Percentiles rank a stretch among this genome's conserved stretches.
phyloP scores from a whole-genome alignment of 805 yeast genomes.

The Candida golubevii region DNA sequence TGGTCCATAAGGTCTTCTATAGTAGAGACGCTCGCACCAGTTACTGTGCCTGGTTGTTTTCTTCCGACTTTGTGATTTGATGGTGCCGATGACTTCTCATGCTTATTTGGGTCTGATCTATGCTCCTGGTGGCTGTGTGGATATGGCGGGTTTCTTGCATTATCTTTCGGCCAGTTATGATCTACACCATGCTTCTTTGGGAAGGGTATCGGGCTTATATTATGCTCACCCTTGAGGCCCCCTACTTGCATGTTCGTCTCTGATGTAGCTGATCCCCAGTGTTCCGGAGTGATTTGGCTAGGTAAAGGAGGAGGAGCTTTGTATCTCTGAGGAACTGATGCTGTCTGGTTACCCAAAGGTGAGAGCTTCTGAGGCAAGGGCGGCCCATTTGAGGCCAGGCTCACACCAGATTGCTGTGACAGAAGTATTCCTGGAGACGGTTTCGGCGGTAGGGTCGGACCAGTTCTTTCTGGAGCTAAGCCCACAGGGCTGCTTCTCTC shows the following conservation, averaged over 20 bases:
- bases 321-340: constrained; percentile 8
- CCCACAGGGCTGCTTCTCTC: constrained; percentile 23
- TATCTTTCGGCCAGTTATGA: neutral
- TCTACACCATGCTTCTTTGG: neutral
- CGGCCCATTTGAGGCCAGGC: constrained; percentile 20
- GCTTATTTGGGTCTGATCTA: neutral
- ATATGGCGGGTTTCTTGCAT: too few relatives aligned
- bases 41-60: constrained; percentile 1
- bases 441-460: constrained; percentile 24
- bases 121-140: neutral
- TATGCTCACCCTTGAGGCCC: too few relatives aligned
- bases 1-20: constrained; percentile 19
- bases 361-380: constrained; percentile 27
- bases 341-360: constrained; percentile 14
- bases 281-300: constrained; percentile 1
- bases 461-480: constrained; percentile 33
- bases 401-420: constrained; percentile 17
- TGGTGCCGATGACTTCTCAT: too few relatives aligned
- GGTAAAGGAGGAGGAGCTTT: constrained; percentile 12
- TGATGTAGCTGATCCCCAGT: neutral
- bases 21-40: neutral
- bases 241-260: too few relatives aligned
- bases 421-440: constrained; percentile 29
- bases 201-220: too few relatives aligned
- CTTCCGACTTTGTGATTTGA: neutral